A percentile compares a stretch with the other conserved stretches of the same genome.
Evolutionary conservation across 352 stramenopile genomes (phyloP).

Genomic region (Aphanomyces invadans): DNA sequence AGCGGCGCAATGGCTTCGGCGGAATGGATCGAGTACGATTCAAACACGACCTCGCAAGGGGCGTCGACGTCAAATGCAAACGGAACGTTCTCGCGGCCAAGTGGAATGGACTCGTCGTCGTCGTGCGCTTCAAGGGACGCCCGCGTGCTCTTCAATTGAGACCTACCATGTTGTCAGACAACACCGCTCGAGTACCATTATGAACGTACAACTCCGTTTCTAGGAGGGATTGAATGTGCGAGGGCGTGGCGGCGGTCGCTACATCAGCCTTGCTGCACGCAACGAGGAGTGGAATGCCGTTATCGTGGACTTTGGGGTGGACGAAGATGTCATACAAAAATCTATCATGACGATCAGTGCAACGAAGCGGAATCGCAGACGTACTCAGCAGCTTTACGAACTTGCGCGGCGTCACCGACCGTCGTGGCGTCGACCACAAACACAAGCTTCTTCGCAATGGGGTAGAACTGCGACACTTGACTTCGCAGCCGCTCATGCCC

Average conservation of each 20-base stretch:
- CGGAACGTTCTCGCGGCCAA: slow-evolving; percentile 58
- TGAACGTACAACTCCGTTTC: slow-evolving; percentile 62
- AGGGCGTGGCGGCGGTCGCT: slow-evolving; percentile 34
- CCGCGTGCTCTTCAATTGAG: slow-evolving; percentile 78
- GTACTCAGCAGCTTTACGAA: slow-evolving; percentile 75
- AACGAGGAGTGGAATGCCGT: slow-evolving; percentile 57
- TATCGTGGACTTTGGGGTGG: slow-evolving; percentile 75
- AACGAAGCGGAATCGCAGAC: slow-evolving; percentile 21
- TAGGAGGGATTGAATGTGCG: slow-evolving; percentile 48
- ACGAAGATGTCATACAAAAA: slow-evolving; percentile 84
- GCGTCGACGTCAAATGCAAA: slow-evolving; percentile 78
- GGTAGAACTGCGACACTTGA: slow-evolving; percentile 69
- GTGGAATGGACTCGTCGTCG: slow-evolving; percentile 66
- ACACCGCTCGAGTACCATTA: no score
- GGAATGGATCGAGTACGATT: slow-evolving; percentile 58
- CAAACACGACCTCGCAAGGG: slow-evolving; percentile 70
- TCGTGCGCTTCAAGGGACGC: slow-evolving; percentile 78
- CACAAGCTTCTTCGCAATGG: slow-evolving; percentile 52
- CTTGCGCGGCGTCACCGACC: slow-evolving; percentile 37
- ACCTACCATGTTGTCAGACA: slow-evolving; percentile 25
- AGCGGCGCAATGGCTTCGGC: background rate
- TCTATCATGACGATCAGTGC: slow-evolving; percentile 25
- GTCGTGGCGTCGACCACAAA: slow-evolving; percentile 64
- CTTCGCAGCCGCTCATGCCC: slow-evolving; percentile 73
- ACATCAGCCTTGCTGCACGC: slow-evolving; percentile 81